phyloP scores from a whole-genome alignment of 805 yeast genomes.

The Candida alai region DNA sequence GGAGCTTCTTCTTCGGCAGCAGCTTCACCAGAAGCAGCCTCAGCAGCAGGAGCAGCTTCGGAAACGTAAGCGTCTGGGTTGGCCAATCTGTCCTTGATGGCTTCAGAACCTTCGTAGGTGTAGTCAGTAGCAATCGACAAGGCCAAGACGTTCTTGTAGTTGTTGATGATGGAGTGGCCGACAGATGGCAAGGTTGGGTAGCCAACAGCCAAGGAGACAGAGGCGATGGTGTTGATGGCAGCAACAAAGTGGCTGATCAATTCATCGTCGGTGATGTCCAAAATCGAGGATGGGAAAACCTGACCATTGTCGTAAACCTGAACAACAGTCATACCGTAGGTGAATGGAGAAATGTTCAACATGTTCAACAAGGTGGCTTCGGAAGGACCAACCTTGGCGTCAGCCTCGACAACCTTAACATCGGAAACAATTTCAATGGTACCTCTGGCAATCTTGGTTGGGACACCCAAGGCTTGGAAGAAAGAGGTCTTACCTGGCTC shows the following conservation, averaged over 20 bases:
- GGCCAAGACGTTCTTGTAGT: conserved; percentile 98
- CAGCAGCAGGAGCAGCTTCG: conserved; percentile 87
- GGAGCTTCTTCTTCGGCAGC: conserved; percentile 71
- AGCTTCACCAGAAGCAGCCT: conserved; percentile 57
- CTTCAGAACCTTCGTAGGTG: conserved; percentile 99
- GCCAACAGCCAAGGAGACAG: conserved; percentile 94
- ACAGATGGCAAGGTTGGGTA: conserved; percentile 99
- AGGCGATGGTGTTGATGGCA: conserved; percentile 91
- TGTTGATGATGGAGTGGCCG: conserved; percentile 97
- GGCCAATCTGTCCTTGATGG: conserved; percentile 98
- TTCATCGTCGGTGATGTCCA: conserved; percentile 98
- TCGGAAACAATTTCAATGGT: conserved; percentile 98
- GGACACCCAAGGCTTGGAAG: conserved; percentile 99
- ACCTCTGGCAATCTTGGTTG: conserved; percentile 99
- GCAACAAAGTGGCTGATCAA: conserved; percentile 86
- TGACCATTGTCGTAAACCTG: conserved; percentile 99
- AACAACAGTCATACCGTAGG: conserved; percentile 95
- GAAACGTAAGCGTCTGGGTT: conserved; percentile 99
- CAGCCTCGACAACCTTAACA: conserved; percentile 88
- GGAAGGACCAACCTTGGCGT: conserved; percentile 94
- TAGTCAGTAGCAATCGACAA: conserved; percentile 97
- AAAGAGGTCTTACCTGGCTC: conserved; percentile 99
- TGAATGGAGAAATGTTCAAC: conserved; percentile 99
- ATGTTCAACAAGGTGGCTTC: conserved; percentile 98
- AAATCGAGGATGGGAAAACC: conserved; percentile 92